Percentiles rank a stretch among this genome's conserved stretches.
These are phyloP conservation scores for Metahyphopichia silvanorum DNA, from an alignment of 805 yeast genomes.

Conservation along the genomic window DNA sequence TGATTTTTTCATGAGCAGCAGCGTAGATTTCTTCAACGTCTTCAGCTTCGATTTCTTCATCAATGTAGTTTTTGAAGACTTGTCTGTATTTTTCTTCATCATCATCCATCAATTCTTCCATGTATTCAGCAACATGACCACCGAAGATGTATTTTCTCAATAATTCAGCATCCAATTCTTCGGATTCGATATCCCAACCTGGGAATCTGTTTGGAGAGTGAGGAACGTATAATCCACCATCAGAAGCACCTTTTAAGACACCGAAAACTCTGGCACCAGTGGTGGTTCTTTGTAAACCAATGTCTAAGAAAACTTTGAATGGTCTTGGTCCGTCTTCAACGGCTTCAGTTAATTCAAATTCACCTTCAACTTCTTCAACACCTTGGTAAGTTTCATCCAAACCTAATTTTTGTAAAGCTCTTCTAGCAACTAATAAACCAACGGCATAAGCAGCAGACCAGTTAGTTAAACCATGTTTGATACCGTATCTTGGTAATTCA, in stretches of 20 bases:
- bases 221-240: constrained; percentile 99
- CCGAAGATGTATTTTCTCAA: constrained; percentile 99
- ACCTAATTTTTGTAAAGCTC: constrained; percentile 96
- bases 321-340: constrained; percentile 99
- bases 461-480: constrained; percentile 98
- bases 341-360: constrained; percentile 96
- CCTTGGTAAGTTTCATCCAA: constrained; percentile 97
- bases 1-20: constrained; percentile 92
- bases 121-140: constrained; percentile 99
- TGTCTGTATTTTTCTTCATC: constrained; percentile 99
- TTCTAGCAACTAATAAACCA: constrained; percentile 98
- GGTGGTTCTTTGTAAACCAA: constrained; percentile 99
- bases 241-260: constrained; percentile 99
- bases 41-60: constrained; percentile 96
- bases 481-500: constrained; percentile 97
- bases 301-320: constrained; percentile 98
- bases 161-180: constrained; percentile 96
- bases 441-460: constrained; percentile 99
- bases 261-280: constrained; percentile 99
- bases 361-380: constrained; percentile 99
- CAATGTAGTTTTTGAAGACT: constrained; percentile 94
- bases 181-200: constrained; percentile 98
- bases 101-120: constrained; percentile 99
- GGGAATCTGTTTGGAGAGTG: constrained; percentile 99
- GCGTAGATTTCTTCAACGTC: constrained; percentile 92